Percentiles rank a stretch among this genome's conserved stretches.
phyloP scores from a whole-genome alignment of 169 alveolate species.

The Eimeria necatrix region DNA sequence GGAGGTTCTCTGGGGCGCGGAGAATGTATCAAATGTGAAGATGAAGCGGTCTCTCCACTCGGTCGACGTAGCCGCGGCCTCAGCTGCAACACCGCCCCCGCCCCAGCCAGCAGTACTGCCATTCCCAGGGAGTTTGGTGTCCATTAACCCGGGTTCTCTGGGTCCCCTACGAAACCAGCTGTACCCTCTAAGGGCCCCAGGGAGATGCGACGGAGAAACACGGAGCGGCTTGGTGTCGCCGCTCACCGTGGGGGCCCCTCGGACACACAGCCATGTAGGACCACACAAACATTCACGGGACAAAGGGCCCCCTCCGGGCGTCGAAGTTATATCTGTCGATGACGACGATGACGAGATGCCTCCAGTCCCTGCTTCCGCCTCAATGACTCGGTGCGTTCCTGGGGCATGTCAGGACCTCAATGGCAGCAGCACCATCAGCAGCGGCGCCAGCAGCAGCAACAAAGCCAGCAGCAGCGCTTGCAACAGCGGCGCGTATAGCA shows the following conservation, averaged over 20 bases:
- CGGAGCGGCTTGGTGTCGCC: not conserved
- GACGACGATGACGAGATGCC: slow-evolving; percentile 15
- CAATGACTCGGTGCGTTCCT: not conserved
- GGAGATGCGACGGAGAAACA: not conserved
- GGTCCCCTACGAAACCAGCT: slow-evolving; percentile 25
- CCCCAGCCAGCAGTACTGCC: not conserved
- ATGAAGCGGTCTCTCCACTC: slow-evolving; percentile 30
- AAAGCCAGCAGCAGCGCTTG: not conserved
- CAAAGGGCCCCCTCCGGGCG: not conserved
- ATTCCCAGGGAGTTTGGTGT: not conserved
- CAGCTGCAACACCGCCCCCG: slow-evolving; percentile 3
- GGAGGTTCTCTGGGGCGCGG: slow-evolving; percentile 19
- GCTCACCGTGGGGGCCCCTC: not conserved
- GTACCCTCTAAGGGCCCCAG: not conserved
- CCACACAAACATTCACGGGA: too few species aligned
- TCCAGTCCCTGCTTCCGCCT: not conserved
- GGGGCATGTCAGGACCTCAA: not conserved
- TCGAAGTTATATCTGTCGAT: slow-evolving; percentile 9
- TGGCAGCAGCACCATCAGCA: slow-evolving; percentile 6
- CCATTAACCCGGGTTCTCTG: not conserved
- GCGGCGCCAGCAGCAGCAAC: slow-evolving; percentile 39
- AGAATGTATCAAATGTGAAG: not conserved
- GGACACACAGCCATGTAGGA: not conserved
- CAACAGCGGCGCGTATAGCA: not conserved
- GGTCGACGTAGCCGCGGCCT: not conserved